Base-by-base conservation (phyloP, 805 yeast species). In the Diddensiella transvaalensis region DNA sequence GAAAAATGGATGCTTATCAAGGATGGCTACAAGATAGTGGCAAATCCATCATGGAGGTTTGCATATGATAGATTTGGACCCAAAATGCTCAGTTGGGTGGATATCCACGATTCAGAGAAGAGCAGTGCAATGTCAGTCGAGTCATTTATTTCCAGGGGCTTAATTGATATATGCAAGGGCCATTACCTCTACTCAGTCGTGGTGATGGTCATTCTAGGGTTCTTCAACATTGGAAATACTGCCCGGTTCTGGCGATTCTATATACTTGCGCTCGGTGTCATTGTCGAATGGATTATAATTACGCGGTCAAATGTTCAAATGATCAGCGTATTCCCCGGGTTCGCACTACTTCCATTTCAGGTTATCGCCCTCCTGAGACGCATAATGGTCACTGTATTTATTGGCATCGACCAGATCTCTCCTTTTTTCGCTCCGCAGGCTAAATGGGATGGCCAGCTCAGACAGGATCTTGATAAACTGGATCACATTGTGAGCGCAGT, bases 31-130 rank as follows among this genome's bases (percentile, higher is more conserved):
- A 95, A 87, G 65, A 72, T 85, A 13, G 73, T 90, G 51, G 74
- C 84, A 11, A 93, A 87, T 63, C 75, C 82, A 10, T 81, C 82
- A 58, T 82, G 83, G 70, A 80, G 96, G 74, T 87, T 82, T 39
- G 63, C 82, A 2, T 91, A 90, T 63, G 96, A 90, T 67, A 78
- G 82, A 52, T 87, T 80, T 61, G 97, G 97, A 67, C 83, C 79
- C 60, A 35, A 35, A 17, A 96, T 55, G 15, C 30, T 49, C 3
- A 46, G 33, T 15, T 53, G 43, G 43, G 13, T 44, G 19, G 38
- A 29, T 23, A 8, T 40, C 13, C 39, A 39, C 10, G 39, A 18
- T 19, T n/a, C 19, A 13, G 26, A 11, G 18, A 35, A 36, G 17
- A 39, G 22, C 11, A 36, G 18, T 13, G 26, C 11, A 18, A n/a